Evolutionary conservation across 2,329 filamentous ascomycete genomes (phyloP), one percentile per base, ranked within the genome.

Genomic region (Gaeumannomyces sp.): DNA sequence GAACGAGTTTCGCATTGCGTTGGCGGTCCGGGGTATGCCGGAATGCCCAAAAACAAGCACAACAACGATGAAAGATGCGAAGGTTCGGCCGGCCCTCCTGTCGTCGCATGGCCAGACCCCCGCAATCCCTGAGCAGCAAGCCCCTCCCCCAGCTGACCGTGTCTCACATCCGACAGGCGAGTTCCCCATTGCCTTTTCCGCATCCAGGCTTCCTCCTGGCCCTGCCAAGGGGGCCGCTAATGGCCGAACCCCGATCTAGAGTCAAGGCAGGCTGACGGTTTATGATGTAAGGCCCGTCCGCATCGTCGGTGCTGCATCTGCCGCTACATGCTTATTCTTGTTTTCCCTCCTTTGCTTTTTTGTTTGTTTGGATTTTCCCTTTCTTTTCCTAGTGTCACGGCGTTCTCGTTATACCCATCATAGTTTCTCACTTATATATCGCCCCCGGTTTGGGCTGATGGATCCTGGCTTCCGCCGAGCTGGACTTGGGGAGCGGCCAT

Each of bases 401-500:
- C 45, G 45, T 53, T n/a, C 19, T 53, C 11, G 7, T 11, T 8
- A 53, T 22, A 53, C n/a, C 19, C 45, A 7, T 25, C 45, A 53
- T 53, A 6, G 45, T 53, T 53, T 1, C 19, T 53, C 7, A n/a
- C 14, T 53, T 53, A 53, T 53, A 53, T 53, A 53, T 53, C 45
- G 45, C 45, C 45, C 45, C 45, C 19, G 45, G 22, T 53, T 53
- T 53, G 45, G 45, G 45, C 45, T 53, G 45, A 53, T 53, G 45
- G 45, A 53, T 53, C n/a, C 27, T 38, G 53, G 29, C 35, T 35
- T 59, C 56, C 31, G 27, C 57, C 62, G 53, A 64, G 62, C 62
- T 59, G 62, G 62, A 59, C 62, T 64, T 64, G 62, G 62, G 62
- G 57, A 35, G 57, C 45, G 45, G 45, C 45, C 45, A 53, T 53